A percentile compares a stretch with the other conserved stretches of the same genome.
phyloP scores from a whole-genome alignment of 2,329 filamentous ascomycete species.

The Neopestalotiopsis sp. region DNA sequence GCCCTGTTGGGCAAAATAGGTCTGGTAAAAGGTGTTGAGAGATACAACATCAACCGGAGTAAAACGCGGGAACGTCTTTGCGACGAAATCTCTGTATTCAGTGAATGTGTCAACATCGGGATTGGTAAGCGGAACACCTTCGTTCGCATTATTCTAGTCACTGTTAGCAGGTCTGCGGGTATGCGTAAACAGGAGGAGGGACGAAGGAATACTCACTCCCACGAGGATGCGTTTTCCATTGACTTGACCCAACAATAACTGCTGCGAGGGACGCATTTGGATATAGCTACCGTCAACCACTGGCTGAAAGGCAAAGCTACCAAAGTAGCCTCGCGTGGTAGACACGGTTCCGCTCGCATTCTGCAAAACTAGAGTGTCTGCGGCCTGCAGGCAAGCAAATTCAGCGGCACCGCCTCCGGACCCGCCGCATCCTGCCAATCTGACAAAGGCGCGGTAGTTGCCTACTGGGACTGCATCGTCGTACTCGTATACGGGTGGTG shows the following conservation, averaged over 20 bases:
- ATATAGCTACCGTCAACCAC: conserved; percentile 43
- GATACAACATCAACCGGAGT: neutral
- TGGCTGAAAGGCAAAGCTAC: conserved; percentile 37
- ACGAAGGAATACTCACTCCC: conserved; percentile 17
- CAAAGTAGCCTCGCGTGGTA: conserved; percentile 30
- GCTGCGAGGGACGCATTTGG: conserved; percentile 32
- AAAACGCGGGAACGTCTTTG: neutral
- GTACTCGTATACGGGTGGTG: conserved; percentile 28
- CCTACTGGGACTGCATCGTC: conserved; percentile 35
- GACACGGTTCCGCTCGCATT: conserved; percentile 35
- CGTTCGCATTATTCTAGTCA: conserved; percentile 41
- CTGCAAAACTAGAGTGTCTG: conserved; percentile 39
- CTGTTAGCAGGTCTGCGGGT: neutral
- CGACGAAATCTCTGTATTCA: neutral
- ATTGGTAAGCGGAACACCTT: conserved; percentile 30
- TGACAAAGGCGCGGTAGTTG: conserved; percentile 39
- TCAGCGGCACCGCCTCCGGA: neutral
- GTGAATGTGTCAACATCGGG: neutral
- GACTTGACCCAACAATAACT: conserved; percentile 33
- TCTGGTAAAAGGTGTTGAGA: conserved; percentile 7
- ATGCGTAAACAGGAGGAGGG: too few species aligned
- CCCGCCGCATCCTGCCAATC: neutral
- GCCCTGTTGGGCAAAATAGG: neutral
- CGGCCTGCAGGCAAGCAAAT: conserved; percentile 41
- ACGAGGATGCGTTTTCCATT: conserved; percentile 39